phyloP scores from a whole-genome alignment of 1,284 basidiomycete species.

The Sanghuangporus sanghuang region DNA sequence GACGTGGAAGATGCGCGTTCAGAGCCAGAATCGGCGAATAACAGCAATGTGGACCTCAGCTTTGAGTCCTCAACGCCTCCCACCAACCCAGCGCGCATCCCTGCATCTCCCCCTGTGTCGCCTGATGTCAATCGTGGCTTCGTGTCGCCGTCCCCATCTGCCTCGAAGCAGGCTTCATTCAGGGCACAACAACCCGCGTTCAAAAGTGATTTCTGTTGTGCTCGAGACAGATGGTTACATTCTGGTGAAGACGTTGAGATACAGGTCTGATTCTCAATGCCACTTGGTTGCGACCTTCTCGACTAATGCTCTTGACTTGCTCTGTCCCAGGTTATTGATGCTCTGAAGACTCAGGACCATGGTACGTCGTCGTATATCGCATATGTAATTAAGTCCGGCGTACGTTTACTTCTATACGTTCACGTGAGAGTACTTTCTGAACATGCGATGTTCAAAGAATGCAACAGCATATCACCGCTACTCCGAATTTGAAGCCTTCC shows the following conservation, averaged over 20 bases:
- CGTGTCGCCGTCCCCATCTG: neutral
- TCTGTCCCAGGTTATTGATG: constrained; percentile 75
- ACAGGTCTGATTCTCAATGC: constrained; percentile 43
- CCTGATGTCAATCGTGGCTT: constrained; percentile 26
- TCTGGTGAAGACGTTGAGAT: constrained; percentile 78
- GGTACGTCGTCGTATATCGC: constrained; percentile 88
- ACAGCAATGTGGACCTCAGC: constrained; percentile 48
- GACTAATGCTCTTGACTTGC: neutral
- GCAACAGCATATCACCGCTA: constrained; percentile 89
- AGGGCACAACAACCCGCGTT: constrained; percentile 42
- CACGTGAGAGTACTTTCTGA: constrained; percentile 11
- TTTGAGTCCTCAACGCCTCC: constrained; percentile 63
- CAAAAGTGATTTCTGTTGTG: constrained; percentile 74
- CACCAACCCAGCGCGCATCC: constrained; percentile 32
- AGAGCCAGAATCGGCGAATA: constrained; percentile 49
- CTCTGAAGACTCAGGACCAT: constrained; percentile 89
- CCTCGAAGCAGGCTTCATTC: constrained; percentile 52
- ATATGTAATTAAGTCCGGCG: constrained; percentile 90
- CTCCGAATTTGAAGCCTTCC: constrained; percentile 95
- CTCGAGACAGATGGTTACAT: constrained; percentile 68
- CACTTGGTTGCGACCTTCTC: constrained; percentile 2
- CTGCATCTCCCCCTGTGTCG: constrained; percentile 31
- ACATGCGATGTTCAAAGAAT: constrained; percentile 40
- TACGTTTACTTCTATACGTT: constrained; percentile 35
- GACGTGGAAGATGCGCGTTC: constrained; percentile 53